Conservation (phyloP, 345 rosid species). For the Ceriops zippeliana region DNA sequence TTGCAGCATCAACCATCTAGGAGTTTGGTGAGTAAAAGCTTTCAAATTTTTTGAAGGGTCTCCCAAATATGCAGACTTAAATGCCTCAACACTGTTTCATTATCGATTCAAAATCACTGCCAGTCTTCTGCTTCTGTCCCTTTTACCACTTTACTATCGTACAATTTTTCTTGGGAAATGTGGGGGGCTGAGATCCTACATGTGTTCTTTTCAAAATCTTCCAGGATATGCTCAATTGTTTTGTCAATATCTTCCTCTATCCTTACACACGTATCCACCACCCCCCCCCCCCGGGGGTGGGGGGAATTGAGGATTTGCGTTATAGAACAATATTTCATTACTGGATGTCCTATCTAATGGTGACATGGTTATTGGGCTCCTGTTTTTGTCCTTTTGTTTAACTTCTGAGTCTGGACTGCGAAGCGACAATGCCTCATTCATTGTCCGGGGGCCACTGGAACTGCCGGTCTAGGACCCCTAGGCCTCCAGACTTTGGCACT, state of each 20-base stretch:
- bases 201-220: neutral
- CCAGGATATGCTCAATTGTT: neutral
- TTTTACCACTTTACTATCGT: conserved; percentile 8
- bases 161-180: conserved; percentile 31
- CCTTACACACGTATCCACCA: neutral
- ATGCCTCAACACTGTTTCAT: conserved; percentile 26
- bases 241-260: neutral
- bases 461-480: conserved; percentile 5
- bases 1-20: conserved; percentile 7
- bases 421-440: neutral
- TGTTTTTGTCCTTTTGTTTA: neutral
- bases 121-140: conserved; percentile 23
- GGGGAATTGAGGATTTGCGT: no score
- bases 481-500: neutral
- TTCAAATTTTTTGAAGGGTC: conserved; percentile 1
- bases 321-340: neutral
- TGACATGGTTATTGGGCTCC: neutral
- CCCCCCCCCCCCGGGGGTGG: no score
- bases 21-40: neutral
- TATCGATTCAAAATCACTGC: conserved; percentile 23
- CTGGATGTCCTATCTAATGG: neutral
- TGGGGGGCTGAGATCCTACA: conserved; percentile 5
- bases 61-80: conserved; percentile 29
- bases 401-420: neutral
- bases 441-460: neutral